Evolutionary conservation across 192 early-diverging fungal genomes (phyloP).

Genomic region (Cetraspora pellucida): DNA sequence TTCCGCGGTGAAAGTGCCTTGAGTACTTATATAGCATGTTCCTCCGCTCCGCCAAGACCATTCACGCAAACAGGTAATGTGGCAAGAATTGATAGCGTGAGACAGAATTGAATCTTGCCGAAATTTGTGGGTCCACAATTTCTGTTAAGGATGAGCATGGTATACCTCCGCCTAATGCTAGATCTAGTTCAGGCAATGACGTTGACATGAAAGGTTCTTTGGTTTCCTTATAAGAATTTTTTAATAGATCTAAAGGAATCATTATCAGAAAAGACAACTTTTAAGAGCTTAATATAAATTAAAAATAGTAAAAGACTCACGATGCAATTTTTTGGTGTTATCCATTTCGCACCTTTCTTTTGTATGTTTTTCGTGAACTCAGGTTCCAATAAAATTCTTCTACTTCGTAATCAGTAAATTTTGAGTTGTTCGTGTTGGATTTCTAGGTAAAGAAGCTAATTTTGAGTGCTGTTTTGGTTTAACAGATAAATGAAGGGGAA

Average conservation of each 20-base stretch:
- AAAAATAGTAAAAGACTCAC: not conserved
- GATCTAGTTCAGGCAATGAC: constrained; percentile 9
- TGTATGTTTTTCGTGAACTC: too few species aligned
- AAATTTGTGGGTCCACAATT: constrained; percentile 18
- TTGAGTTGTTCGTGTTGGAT: too few species aligned
- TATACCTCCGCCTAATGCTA: constrained; percentile 29
- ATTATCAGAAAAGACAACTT: not conserved
- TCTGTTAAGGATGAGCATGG: constrained; percentile 27
- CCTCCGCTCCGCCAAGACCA: constrained; percentile 29
- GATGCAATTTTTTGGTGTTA: too few species aligned
- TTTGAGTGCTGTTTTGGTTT: too few species aligned
- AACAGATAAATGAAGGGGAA: too few species aligned
- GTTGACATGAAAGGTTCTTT: constrained; percentile 27
- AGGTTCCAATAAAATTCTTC: too few species aligned
- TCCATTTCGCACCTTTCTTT: too few species aligned
- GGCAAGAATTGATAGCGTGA: too few species aligned
- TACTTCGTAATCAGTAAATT: too few species aligned
- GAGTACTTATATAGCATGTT: constrained; percentile 30
- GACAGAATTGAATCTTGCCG: constrained; percentile 31
- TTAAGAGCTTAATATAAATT: not conserved
- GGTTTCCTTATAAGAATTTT: not conserved
- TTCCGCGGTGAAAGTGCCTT: constrained; percentile 10
- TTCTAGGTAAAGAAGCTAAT: too few species aligned
- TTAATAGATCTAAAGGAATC: not conserved
- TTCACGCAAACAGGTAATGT: too few species aligned